Percentiles rank a stretch among this genome's conserved stretches.
Evolutionary conservation across 2,329 filamentous ascomycete species (phyloP).

Genomic region (Chrysoporthe deuterocubensis): DNA sequence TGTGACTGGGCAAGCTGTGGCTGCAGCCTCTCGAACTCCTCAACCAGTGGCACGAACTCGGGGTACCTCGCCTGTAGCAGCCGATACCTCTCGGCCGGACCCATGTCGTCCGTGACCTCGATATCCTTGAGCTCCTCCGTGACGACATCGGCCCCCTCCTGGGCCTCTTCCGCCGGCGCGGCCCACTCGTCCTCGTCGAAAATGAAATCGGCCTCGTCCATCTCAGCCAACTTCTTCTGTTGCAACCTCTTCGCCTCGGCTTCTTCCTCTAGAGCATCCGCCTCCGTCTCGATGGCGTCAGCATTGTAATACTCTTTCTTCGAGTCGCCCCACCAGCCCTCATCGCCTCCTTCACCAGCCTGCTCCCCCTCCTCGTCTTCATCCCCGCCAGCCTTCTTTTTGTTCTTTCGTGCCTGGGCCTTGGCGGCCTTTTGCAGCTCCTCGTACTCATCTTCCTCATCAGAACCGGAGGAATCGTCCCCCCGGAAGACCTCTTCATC

Average conservation of each 20-base stretch:
- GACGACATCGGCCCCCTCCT: slow-evolving; percentile 64
- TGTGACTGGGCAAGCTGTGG: slow-evolving; percentile 64
- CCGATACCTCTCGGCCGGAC: slow-evolving; percentile 71
- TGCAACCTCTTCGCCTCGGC: slow-evolving; percentile 85
- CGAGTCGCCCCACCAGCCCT: slow-evolving; percentile 83
- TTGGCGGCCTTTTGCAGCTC: slow-evolving; percentile 27
- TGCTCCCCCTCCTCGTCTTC: slow-evolving; percentile 57
- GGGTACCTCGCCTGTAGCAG: slow-evolving; percentile 84
- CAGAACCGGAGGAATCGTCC: slow-evolving; percentile 32
- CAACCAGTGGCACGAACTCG: slow-evolving; percentile 84
- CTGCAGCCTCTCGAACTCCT: slow-evolving; percentile 78
- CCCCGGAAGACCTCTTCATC: slow-evolving; percentile 60
- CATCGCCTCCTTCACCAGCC: slow-evolving; percentile 57
- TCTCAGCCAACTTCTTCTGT: slow-evolving; percentile 85
- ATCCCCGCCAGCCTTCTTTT: slow-evolving; percentile 48
- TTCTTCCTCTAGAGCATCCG: slow-evolving; percentile 85
- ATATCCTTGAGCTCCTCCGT: slow-evolving; percentile 85
- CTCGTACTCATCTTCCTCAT: slow-evolving; percentile 33
- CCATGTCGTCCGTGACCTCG: slow-evolving; percentile 81
- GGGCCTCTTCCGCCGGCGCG: slow-evolving; percentile 55
- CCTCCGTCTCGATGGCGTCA: slow-evolving; percentile 70
- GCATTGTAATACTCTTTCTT: slow-evolving; percentile 93
- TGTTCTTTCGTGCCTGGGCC: slow-evolving; percentile 33
- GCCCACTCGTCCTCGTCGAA: slow-evolving; percentile 91
- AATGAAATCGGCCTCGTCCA: slow-evolving; percentile 90